Base-by-base conservation (phyloP, 257 asterid species). In the Solanum virginianum region DNA sequence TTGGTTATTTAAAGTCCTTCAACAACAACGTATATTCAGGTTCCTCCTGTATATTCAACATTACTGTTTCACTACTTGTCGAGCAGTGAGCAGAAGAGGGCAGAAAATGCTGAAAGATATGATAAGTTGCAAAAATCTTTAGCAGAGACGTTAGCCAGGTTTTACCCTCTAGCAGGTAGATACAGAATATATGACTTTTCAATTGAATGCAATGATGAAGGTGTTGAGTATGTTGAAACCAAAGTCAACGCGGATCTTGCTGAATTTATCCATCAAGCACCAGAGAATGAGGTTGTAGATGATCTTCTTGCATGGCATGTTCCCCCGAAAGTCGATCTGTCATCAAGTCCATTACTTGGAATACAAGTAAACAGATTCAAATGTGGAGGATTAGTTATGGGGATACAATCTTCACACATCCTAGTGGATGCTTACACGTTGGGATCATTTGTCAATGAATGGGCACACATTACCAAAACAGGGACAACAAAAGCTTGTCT, bases 351-450 rank as follows among this genome's bases (percentile, higher is more conserved):
- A 3, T 4, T 85, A 59, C 47, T 72, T 22, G 69, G 39, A 15
- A 18, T 85, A 18, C 89, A 88, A 22, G 80, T 87, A 26, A 90
- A 53, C 14, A 9, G 0, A 18, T 83, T 91, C 29, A 10, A 24
- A 18, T 89, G 92, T 16, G 93, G 93, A 12, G 91, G 90, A 17
- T 5, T 85, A 12, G 86, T 89, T 2, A 62, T 89, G 4, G 92
- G 85, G 3, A 49, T 89, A 5, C 65, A 77, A 20, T 56, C 84
- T 26, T 70, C 91, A 1, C 92, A 88, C 29, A 83, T 87, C 26
- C 39, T 91, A 84, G 57, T 71, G 1, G 88, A 83, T 59, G 85
- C 54, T 36, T n/a, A 81, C 63, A 85, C 90, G 0, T 2, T 87
- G 5, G 47, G 18, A 49, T 84, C 90, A 5, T 91, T 91, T 60